phyloP scores from a whole-genome alignment of 768 basidiomycete genomes.

The Mycena polygramma region DNA sequence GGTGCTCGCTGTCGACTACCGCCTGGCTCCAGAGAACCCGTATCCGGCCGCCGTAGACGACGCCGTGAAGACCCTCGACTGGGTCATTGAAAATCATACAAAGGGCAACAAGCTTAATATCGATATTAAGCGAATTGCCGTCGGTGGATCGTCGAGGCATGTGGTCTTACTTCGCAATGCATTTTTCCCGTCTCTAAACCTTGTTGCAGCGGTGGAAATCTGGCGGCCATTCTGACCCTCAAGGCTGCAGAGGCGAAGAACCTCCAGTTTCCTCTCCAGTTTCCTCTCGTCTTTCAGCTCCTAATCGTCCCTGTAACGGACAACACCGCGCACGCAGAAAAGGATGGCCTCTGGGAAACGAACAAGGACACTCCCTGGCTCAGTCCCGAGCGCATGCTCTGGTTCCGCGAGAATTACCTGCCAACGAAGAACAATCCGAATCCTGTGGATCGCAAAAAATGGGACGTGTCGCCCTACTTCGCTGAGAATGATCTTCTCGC shows the following conservation, averaged over 20 bases:
- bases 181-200: not conserved
- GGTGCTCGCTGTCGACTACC: slow-evolving; percentile 77
- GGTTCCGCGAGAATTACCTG: slow-evolving; percentile 80
- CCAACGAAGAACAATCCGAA: slow-evolving; percentile 73
- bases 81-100: slow-evolving; percentile 56
- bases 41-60: slow-evolving; percentile 83
- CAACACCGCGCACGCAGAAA: slow-evolving; percentile 68
- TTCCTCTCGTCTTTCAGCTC: slow-evolving; percentile 71
- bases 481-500: slow-evolving; percentile 68
- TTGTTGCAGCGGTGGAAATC: slow-evolving; percentile 72
- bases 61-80: slow-evolving; percentile 74
- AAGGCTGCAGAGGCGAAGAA: slow-evolving; percentile 62
- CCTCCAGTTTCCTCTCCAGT: slow-evolving; percentile 64
- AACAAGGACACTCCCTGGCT: slow-evolving; percentile 73
- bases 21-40: slow-evolving; percentile 77
- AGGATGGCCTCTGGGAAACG: slow-evolving; percentile 62
- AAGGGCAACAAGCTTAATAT: slow-evolving; percentile 63
- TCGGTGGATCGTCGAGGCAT: slow-evolving; percentile 82
- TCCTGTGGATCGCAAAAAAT: slow-evolving; percentile 72
- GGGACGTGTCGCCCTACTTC: slow-evolving; percentile 81
- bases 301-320: slow-evolving; percentile 81
- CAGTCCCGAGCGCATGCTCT: slow-evolving; percentile 73
- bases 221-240: slow-evolving; percentile 75
- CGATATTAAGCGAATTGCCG: slow-evolving; percentile 68
- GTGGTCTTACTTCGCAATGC: slow-evolving; percentile 20